These are phyloP conservation scores for Fistulifera pelliculosa DNA, from an alignment of 108 stramenopile species.

Conservation along the genomic window DNA sequence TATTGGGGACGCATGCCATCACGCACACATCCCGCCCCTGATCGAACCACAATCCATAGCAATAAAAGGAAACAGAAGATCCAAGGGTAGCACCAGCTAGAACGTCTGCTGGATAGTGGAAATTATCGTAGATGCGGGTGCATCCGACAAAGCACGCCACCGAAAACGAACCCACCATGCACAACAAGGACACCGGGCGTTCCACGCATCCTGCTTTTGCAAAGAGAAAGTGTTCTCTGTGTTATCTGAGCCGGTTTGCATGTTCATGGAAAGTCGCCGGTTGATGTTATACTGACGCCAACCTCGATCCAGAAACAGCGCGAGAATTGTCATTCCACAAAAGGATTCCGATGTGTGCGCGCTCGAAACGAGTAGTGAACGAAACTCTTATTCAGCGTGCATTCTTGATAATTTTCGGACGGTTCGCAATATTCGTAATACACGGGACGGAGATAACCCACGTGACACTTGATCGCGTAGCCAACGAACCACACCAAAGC, in stretches of 20 bases:
- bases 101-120: slow-evolving; percentile 59
- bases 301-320: not conserved
- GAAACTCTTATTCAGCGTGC: slow-evolving; percentile 12
- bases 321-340: slow-evolving; percentile 30
- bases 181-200: slow-evolving; percentile 15
- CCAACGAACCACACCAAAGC: slow-evolving; percentile 25
- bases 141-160: slow-evolving; percentile 40
- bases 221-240: not conserved
- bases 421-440: slow-evolving; percentile 45
- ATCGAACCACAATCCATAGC: slow-evolving; percentile 26
- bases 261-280: not conserved
- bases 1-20: too few relatives aligned
- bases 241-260: not conserved
- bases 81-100: slow-evolving; percentile 47
- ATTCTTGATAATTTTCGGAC: slow-evolving; percentile 22
- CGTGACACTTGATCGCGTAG: slow-evolving; percentile 32
- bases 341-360: slow-evolving; percentile 43
- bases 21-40: too few relatives aligned
- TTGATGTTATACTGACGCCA: not conserved
- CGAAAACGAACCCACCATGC: slow-evolving; percentile 21
- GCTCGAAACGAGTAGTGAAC: slow-evolving; percentile 35
- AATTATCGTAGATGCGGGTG: slow-evolving; percentile 45
- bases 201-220: too few relatives aligned
- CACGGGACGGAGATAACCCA: slow-evolving; percentile 46
- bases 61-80: slow-evolving; percentile 18